Evolutionary conservation across 2,329 filamentous ascomycete genomes (phyloP).

Genomic region (Trichophyton rubrum): DNA sequence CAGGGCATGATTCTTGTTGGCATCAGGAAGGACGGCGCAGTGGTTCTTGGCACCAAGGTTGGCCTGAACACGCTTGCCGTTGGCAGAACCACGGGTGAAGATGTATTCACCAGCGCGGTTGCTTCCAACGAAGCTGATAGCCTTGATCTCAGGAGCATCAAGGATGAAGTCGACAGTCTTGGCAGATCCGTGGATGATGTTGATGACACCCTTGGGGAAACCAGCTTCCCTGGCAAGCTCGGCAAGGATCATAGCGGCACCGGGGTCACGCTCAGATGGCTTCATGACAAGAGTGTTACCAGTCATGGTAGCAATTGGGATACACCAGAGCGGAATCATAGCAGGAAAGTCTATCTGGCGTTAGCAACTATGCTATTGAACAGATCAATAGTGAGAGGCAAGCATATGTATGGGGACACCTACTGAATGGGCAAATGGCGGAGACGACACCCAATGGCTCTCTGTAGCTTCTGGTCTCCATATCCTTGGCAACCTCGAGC

Average conservation of each 20-base stretch:
- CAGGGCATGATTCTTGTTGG: conserved; percentile 56
- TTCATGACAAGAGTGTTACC: conserved; percentile 54
- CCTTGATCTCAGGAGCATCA: conserved; percentile 56
- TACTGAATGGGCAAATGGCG: conserved; percentile 16
- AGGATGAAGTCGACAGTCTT: conserved; percentile 58
- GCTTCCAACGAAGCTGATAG: conserved; percentile 55
- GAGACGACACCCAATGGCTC: conserved; percentile 54
- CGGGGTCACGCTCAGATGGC: conserved; percentile 54
- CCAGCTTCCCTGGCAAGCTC: conserved; percentile 52
- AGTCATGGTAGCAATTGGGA: conserved; percentile 52
- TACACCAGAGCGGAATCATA: conserved; percentile 58
- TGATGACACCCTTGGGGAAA: conserved; percentile 53
- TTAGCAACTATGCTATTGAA: neutral
- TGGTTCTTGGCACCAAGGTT: conserved; percentile 61
- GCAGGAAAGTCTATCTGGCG: conserved; percentile 47
- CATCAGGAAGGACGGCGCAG: conserved; percentile 53
- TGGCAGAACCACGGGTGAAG: conserved; percentile 53
- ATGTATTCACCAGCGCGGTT: conserved; percentile 60
- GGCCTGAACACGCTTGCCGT: conserved; percentile 57
- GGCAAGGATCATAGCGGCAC: conserved; percentile 53
- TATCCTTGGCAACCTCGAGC: conserved; percentile 55
- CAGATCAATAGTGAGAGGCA: neutral
- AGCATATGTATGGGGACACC: neutral
- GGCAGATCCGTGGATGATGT: conserved; percentile 53
- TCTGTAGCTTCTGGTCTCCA: conserved; percentile 55